phyloP scores from a whole-genome alignment of 176 grass and related monocot species.

The Dendrocalamus sinicus region DNA sequence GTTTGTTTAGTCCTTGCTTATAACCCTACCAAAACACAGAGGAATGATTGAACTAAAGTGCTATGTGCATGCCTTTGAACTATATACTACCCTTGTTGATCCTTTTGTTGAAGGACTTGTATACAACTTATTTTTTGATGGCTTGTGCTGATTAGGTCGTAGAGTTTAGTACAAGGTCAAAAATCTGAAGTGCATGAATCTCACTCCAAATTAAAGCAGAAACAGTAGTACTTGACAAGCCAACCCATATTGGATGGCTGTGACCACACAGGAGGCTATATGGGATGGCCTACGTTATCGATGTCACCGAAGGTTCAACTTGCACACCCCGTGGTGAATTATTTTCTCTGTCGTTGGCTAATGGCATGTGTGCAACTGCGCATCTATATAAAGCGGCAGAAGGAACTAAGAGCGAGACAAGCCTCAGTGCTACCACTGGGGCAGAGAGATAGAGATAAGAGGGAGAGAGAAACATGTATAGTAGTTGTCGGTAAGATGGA shows the following conservation, averaged over 20 bases:
- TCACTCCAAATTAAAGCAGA: slow-evolving; percentile 32
- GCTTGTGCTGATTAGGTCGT: not conserved
- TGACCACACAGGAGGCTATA: slow-evolving; percentile 25
- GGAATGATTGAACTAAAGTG: not conserved
- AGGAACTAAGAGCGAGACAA: slow-evolving; percentile 12
- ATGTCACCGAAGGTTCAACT: slow-evolving; percentile 33
- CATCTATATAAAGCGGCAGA: slow-evolving; percentile 42
- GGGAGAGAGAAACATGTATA: not conserved
- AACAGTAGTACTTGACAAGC: slow-evolving; percentile 38
- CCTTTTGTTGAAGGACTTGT: not conserved
- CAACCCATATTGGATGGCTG: slow-evolving; percentile 41
- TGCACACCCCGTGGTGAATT: slow-evolving; percentile 43
- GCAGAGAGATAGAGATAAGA: not conserved
- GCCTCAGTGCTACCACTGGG: not conserved
- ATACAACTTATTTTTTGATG: not conserved
- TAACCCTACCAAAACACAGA: not conserved
- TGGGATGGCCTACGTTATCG: slow-evolving; percentile 40
- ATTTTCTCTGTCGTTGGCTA: slow-evolving; percentile 50
- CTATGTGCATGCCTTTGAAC: not conserved
- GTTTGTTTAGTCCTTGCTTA: too few species aligned
- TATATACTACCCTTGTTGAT: not conserved
- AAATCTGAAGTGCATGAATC: slow-evolving; percentile 9
- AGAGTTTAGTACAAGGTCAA: not conserved
- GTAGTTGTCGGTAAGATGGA: not conserved
- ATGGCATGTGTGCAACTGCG: slow-evolving; percentile 16